These are phyloP conservation scores for Lactarius sanguifluus DNA, from an alignment of 768 basidiomycete species.

Conservation along the genomic window DNA sequence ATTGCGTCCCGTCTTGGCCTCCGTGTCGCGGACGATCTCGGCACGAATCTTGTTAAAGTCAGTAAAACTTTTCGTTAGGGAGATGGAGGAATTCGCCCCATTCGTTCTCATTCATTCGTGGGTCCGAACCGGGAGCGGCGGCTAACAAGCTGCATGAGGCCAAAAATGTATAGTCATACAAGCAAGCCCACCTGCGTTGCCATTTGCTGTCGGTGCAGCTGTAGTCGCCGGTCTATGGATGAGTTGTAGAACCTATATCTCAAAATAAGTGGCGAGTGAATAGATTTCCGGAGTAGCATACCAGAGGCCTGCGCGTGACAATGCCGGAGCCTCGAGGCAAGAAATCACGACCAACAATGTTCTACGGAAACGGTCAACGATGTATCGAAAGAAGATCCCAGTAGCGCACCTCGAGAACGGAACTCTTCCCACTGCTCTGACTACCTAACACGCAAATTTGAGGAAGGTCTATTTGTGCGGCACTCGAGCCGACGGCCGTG, in stretches of 20 bases:
- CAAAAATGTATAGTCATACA: not conserved
- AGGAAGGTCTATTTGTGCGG: slow-evolving; percentile 81
- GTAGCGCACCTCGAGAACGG: slow-evolving; percentile 77
- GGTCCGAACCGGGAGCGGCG: slow-evolving; percentile 54
- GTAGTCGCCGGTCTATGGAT: slow-evolving; percentile 77
- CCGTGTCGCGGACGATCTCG: slow-evolving; percentile 95
- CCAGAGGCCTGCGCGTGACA: slow-evolving; percentile 94
- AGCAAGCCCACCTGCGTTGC: slow-evolving; percentile 36
- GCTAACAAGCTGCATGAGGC: slow-evolving; percentile 2
- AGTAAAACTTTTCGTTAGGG: slow-evolving; percentile 95
- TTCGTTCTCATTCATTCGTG: slow-evolving; percentile 85
- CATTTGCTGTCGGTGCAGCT: slow-evolving; percentile 46
- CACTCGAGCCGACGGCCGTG: slow-evolving; percentile 74
- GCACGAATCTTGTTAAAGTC: slow-evolving; percentile 97
- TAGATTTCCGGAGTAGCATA: slow-evolving; percentile 40
- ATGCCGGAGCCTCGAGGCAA: slow-evolving; percentile 98
- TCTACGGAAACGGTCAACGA: slow-evolving; percentile 49
- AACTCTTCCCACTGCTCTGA: slow-evolving; percentile 93
- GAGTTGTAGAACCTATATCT: slow-evolving; percentile 80
- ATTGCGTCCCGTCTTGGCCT: slow-evolving; percentile 97
- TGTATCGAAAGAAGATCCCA: not conserved
- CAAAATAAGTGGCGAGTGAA: slow-evolving; percentile 11
- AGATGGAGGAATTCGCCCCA: slow-evolving; percentile 99
- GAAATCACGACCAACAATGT: slow-evolving; percentile 98
- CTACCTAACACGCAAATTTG: slow-evolving; percentile 91